A percentile compares a stretch with the other conserved stretches of the same genome.
phyloP scores from a whole-genome alignment of 208 protist species.

The Strigomonas culicis region DNA sequence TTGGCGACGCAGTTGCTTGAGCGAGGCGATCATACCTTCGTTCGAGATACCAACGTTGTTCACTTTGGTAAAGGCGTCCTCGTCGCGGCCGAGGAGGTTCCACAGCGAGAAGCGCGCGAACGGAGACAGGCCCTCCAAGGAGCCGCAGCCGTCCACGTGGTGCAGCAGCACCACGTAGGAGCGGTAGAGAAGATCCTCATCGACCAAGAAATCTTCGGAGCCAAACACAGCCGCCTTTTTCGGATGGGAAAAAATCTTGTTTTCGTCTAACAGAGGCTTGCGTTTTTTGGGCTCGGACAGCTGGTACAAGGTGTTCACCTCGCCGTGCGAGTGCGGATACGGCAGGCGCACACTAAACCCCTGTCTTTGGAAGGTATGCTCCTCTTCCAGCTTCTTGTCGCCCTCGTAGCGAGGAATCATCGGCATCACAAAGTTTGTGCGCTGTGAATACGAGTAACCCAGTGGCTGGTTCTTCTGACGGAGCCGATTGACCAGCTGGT shows the following conservation, averaged over 20 bases:
- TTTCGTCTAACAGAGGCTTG: constrained; percentile 72
- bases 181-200: constrained; percentile 80
- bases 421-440: constrained; percentile 31
- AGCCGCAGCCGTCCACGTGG: constrained; percentile 71
- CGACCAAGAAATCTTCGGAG: constrained; percentile 80
- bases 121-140: constrained; percentile 57
- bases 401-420: constrained; percentile 65
- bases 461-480: constrained; percentile 31
- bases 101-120: constrained; percentile 70
- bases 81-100: constrained; percentile 65
- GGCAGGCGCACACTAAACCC: constrained; percentile 62
- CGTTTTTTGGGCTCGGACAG: constrained; percentile 72
- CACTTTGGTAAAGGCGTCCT: constrained; percentile 37
- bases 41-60: constrained; percentile 27
- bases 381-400: constrained; percentile 54
- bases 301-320: constrained; percentile 78
- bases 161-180: constrained; percentile 53
- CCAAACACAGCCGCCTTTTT: constrained; percentile 74
- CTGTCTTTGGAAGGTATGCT: constrained; percentile 40
- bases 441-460: constrained; percentile 76
- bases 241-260: constrained; percentile 78
- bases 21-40: constrained; percentile 22
- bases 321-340: constrained; percentile 41
- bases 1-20: constrained; percentile 23
- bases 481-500: constrained; percentile 26